Evolutionary conservation across 345 rosid genomes (phyloP), one percentile per base, ranked within the genome.

Genomic region (Garcia nutans): DNA sequence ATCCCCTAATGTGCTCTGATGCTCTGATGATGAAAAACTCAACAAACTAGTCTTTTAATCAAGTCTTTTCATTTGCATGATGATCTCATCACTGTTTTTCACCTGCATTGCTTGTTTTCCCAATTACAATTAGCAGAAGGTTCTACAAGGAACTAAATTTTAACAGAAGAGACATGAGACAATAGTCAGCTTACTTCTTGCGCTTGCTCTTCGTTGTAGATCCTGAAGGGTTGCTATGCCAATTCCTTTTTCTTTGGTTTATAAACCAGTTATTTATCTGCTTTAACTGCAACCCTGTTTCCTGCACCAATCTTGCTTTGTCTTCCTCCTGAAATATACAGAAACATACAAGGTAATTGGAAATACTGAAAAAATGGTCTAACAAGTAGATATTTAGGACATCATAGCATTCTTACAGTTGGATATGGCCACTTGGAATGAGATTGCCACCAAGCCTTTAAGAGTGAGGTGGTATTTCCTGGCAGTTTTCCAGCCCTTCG

Each of bases 401-500:
- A 31, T 33, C 0, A 61, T 12, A 28, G 55, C 20, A 50, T 44
- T 74, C 86, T 81, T 81, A 93, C 98, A 2, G 97, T 91, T 79
- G 98, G 98, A 78, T 93, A 93, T 68, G 98, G 98, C 98, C 98
- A 93, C 79, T 91, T 93, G 58, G 97, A 79, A 84, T 93, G 97
- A n/a, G 91, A 78, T 63, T 83, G 89, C 98, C 98, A 93, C 98
- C 98, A 93, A 31, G 90, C 89, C 86, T 93, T 93, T 75, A 90
- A 85, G 68, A 82, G 86, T 12, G 88, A 88, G 41, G 95, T 91
- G 8, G 97, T 90, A 84, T 90, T 95, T n/a, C 97, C 97, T 0
- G 97, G 98, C 76, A 93, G 81, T 81, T 91, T 91, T 71, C 97
- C 98, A 0, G 95, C 97, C 71, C 95, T 86, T 87, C 98, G 84